phyloP scores from a whole-genome alignment of 805 yeast genomes.

The Candida parachauliodes region DNA sequence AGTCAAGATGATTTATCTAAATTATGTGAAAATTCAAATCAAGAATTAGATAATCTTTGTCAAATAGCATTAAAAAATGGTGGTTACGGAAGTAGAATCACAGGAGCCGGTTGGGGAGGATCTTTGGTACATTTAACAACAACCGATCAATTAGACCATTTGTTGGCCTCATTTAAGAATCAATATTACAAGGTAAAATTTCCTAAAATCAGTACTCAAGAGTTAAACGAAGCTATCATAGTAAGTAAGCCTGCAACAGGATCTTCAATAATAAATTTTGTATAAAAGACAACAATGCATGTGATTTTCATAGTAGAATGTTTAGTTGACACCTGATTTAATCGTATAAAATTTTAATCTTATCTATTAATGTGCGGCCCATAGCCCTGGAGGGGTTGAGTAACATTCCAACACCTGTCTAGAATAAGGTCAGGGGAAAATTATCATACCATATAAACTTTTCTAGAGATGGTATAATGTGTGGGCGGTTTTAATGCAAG shows the following conservation, averaged over 20 bases:
- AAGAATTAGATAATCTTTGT: conserved; percentile 52
- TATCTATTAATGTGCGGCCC: no score
- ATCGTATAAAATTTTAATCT: no score
- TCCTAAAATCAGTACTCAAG: conserved; percentile 45
- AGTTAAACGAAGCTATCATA: conserved; percentile 49
- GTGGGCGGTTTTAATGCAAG: background rate
- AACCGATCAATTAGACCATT: conserved; percentile 32
- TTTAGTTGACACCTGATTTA: no score
- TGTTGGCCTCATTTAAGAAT: conserved; percentile 43
- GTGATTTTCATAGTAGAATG: no score
- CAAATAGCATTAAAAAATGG: conserved; percentile 53
- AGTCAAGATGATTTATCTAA: conserved; percentile 53
- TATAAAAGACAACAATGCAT: no score
- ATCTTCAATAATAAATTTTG: conserved; percentile 17
- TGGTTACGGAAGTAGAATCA: conserved; percentile 63
- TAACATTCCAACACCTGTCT: no score
- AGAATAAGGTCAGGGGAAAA: no score
- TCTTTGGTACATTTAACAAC: conserved; percentile 63
- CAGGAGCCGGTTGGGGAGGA: conserved; percentile 83
- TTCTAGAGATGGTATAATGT: background rate
- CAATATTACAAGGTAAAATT: conserved; percentile 48
- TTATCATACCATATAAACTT: no score
- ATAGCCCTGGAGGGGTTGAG: no score
- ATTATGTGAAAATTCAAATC: conserved; percentile 52
- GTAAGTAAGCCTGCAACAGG: conserved; percentile 57